phyloP scores from a whole-genome alignment of 768 basidiomycete species.

The Podaxis sp. region DNA sequence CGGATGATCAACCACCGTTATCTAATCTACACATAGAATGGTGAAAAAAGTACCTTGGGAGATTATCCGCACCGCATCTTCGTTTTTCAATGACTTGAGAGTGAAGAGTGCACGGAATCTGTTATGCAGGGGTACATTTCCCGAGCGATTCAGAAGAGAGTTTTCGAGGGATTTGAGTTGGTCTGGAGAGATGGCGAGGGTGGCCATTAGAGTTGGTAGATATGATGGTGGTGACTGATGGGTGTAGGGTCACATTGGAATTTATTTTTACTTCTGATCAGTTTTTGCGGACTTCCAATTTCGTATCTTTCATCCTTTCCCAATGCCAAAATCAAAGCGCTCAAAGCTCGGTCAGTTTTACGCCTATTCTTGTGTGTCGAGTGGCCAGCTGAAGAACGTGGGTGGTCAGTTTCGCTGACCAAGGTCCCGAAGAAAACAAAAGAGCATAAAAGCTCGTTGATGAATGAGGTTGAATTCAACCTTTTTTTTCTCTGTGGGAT shows the following conservation, averaged over 20 bases:
- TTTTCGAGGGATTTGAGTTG: conserved; percentile 72
- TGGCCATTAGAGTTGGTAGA: conserved; percentile 29
- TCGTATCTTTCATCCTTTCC: conserved; percentile 23
- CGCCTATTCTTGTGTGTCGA: neutral
- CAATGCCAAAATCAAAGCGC: conserved; percentile 90
- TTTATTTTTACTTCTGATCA: conserved; percentile 20
- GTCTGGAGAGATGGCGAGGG: conserved; percentile 41
- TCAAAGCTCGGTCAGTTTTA: conserved; percentile 74
- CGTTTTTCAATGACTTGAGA: conserved; percentile 77
- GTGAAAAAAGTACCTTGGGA: conserved; percentile 59
- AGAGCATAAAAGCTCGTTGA: conserved; percentile 84
- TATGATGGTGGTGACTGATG: conserved; percentile 20
- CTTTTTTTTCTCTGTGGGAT: neutral
- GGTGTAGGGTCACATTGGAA: conserved; percentile 12
- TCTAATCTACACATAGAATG: neutral
- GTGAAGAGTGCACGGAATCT: conserved; percentile 92
- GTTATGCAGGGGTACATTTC: conserved; percentile 76
- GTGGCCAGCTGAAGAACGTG: neutral
- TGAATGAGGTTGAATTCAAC: conserved; percentile 62
- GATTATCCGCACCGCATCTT: conserved; percentile 83
- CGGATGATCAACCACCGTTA: conserved; percentile 13
- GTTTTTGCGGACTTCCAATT: conserved; percentile 52
- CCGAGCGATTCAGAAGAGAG: conserved; percentile 74
- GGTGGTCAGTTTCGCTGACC: conserved; percentile 76
- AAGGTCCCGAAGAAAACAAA: conserved; percentile 93